Evolutionary conservation across 2,329 filamentous ascomycete genomes (phyloP), one percentile per base, ranked within the genome.

Genomic region (Colletotrichum incanum): DNA sequence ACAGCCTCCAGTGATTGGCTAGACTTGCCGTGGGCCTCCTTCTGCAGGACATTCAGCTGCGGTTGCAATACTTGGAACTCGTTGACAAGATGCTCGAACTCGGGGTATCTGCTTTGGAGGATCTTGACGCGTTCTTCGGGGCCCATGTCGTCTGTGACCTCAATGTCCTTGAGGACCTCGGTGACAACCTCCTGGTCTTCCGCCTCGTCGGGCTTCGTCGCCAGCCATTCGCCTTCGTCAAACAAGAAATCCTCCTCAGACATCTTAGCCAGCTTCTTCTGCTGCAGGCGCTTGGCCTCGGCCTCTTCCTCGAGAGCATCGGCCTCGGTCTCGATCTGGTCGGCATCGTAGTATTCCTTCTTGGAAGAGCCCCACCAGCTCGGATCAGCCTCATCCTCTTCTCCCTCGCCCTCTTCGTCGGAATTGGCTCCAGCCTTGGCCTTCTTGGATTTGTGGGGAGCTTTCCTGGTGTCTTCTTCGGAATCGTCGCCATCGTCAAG

Each of bases 331-430:
- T 91, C 88, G 75, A 90, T 87, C 37, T 87, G 83, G 81, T 99
- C 96, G 76, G 94, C 94, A 84, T 97, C 90, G 83, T 99, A 99
- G 84, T 98, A 97, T 77, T 98, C 96, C 73, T 93, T 93, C 80
- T 91, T 96, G 2, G 94, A 95, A 5, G 93, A 89, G 39, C 96
- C 96, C 95, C 96, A 98, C 79, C 92, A 95, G 52, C 90, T 91
- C 63, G 91, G 87, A 52, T 90, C 90, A 3, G 85, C 86, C 37
- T 89, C 87, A 8, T 88, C 88, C 23, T 88, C 89, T 3, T 86
- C 88, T 47, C 88, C 84, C 28, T 86, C 79, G 9, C 80, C 83
- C 12, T 80, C 80, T 55, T 80, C 79, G 7, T 81, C 88, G 85
- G 58, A 83, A 1, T 61, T 77, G 52, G 71, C 31, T 50, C 63